Evolutionary conservation across 441 rosid genomes (phyloP), one percentile per base, ranked within the genome.

Genomic region (Brassica hybrid): DNA sequence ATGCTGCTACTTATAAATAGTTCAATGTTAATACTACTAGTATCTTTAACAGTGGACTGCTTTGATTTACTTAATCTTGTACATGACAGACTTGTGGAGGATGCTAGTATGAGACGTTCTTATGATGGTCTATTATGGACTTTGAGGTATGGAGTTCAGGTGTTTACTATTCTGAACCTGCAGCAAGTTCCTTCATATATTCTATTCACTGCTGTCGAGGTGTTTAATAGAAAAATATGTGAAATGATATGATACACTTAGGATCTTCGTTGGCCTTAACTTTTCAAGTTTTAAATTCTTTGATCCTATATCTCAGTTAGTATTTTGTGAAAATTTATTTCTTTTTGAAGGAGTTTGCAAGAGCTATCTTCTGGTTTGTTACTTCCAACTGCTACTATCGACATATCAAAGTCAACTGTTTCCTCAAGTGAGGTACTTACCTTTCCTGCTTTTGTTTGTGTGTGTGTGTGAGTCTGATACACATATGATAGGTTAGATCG

Each of bases 111-210:
- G 82, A 84, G 82, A 78, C 93, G 87, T 81, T 78, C 88, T 48
- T 96, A 90, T 84, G 98, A 90, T 87, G 91, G 97, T 77, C 83
- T 94, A 62, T 83, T 93, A 19, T 96, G 99, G 99, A 91, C 92
- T 79, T 83, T 96, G 86, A 77, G 98, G 99, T 96, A 88, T 74
- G 72, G 59, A 52, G 38, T 56, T 65, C 72, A 72, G 59, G 27
- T 67, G 65, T 67, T 65, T 50, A 72, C 57, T 67, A 19, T 65
- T 41, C 13, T 27, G 50, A 71, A 60, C 54, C 6, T 58, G 41
- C 54, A 67, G 65, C 27, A 50, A 23, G 58, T 43, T 75, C 73
- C 65, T 66, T 48, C 52, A 45, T 32, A 58, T 74, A 65, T 70
- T 45, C 71, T 56, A 23, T 59, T 61, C 19, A 25, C 41, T 69